Evolutionary conservation across 2,329 filamentous ascomycete genomes (phyloP).

Genomic region (Hirsutella rhossiliensis): DNA sequence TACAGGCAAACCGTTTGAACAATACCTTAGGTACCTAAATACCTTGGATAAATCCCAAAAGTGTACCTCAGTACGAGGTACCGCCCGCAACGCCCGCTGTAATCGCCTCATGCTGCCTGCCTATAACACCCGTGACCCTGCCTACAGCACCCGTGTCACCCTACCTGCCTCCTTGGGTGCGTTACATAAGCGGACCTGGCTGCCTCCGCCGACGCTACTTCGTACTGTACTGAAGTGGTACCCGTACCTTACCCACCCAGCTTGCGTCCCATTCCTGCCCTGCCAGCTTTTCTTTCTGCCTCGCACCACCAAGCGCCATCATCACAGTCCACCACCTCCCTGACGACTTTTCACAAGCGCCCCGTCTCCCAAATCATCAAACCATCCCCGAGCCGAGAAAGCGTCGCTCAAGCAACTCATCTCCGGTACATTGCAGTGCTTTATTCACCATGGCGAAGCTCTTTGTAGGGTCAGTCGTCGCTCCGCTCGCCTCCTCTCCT

Average conservation of each 20-base stretch:
- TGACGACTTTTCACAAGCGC: not conserved
- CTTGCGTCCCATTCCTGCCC: not conserved
- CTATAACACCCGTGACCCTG: too few species aligned
- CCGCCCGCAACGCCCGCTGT: too few species aligned
- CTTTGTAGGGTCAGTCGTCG: constrained; percentile 70
- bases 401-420: not conserved
- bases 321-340: not conserved
- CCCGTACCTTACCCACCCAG: not conserved
- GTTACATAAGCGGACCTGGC: too few species aligned
- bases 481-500: not conserved
- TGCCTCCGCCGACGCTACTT: too few species aligned
- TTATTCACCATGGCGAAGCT: constrained; percentile 70
- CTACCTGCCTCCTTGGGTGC: too few species aligned
- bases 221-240: not conserved
- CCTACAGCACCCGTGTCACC: too few species aligned
- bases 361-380: not conserved
- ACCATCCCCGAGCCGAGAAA: not conserved
- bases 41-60: too few species aligned
- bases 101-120: too few species aligned
- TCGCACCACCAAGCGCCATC: not conserved
- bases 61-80: too few species aligned
- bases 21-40: too few species aligned
- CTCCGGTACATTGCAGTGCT: not conserved
- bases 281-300: not conserved
- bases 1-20: too few species aligned